phyloP scores from a whole-genome alignment of 2,329 filamentous ascomycete species.

The Plectosphaerella sp. region DNA sequence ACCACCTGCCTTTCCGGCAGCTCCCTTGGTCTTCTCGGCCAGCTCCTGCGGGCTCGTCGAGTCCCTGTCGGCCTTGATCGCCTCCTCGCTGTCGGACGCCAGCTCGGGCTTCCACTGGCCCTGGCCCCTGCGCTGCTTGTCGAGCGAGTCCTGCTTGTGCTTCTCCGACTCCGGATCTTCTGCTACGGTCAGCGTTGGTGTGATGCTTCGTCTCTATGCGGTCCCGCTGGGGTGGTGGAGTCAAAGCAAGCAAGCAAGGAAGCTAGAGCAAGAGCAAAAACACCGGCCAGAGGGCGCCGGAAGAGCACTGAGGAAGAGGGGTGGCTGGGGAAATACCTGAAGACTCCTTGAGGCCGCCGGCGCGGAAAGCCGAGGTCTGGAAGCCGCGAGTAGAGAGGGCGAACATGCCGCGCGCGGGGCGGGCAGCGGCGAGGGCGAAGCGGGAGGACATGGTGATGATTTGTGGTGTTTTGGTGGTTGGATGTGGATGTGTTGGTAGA shows the following conservation, averaged over 20 bases:
- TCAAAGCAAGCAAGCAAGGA: background rate
- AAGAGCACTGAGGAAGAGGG: background rate
- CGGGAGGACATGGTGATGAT: slow-evolving; percentile 24
- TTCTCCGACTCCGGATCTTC: slow-evolving; percentile 42
- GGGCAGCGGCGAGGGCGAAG: slow-evolving; percentile 17
- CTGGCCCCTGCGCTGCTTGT: slow-evolving; percentile 66
- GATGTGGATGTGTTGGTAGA: background rate
- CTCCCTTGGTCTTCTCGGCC: slow-evolving; percentile 55
- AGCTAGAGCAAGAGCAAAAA: background rate
- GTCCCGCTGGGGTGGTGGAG: background rate
- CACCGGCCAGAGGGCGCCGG: background rate
- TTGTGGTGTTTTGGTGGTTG: background rate
- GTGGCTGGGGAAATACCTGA: slow-evolving; percentile 19
- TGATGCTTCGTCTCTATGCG: background rate
- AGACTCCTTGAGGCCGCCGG: slow-evolving; percentile 30
- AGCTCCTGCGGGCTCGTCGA: slow-evolving; percentile 40
- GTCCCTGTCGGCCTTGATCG: slow-evolving; percentile 62
- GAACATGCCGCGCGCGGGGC: slow-evolving; percentile 16
- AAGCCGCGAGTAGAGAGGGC: slow-evolving; percentile 16
- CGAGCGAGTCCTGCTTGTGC: slow-evolving; percentile 56
- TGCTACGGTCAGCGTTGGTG: slow-evolving; percentile 13
- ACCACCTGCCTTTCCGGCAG: slow-evolving; percentile 38
- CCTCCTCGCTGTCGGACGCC: slow-evolving; percentile 75
- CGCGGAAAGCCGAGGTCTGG: slow-evolving; percentile 21
- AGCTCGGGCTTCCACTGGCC: slow-evolving; percentile 75